phyloP scores from a whole-genome alignment of 495 filamentous ascomycete genomes.

The Hypomontagnella submonticulosa region DNA sequence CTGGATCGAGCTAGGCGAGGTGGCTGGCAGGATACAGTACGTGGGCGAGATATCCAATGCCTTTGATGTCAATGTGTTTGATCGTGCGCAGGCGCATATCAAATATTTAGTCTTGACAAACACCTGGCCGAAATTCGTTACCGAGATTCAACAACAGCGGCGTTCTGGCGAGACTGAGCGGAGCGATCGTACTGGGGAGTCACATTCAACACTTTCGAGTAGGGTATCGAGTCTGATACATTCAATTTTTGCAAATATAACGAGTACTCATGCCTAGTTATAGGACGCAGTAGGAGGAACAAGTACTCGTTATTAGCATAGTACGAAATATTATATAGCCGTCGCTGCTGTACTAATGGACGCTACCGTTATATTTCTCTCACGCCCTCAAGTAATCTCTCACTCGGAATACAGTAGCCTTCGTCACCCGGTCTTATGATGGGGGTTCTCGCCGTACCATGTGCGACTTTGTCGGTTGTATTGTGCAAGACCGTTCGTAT shows the following conservation, averaged over 20 bases:
- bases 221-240: constrained; percentile 24
- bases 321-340: too few species aligned
- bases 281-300: too few species aligned
- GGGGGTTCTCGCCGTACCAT: too few species aligned
- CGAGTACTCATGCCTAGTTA: not conserved
- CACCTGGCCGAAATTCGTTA: constrained; percentile 75
- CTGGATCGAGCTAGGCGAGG: constrained; percentile 35
- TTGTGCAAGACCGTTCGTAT: too few species aligned
- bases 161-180: constrained; percentile 29
- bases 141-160: constrained; percentile 29
- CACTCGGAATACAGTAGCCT: too few species aligned
- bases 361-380: too few species aligned
- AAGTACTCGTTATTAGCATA: too few species aligned
- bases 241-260: not conserved
- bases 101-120: constrained; percentile 77
- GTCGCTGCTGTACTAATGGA: too few species aligned
- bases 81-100: constrained; percentile 68
- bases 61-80: constrained; percentile 67
- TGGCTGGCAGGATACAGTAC: constrained; percentile 36
- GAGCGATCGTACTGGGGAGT: constrained; percentile 20
- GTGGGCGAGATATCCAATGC: constrained; percentile 57
- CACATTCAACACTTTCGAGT: constrained; percentile 21
- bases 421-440: too few species aligned
- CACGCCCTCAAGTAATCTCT: too few species aligned
- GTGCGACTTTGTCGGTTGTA: too few species aligned